phyloP scores from a whole-genome alignment of 2,329 filamentous ascomycete genomes.

The Corinectria fuckeliana region DNA sequence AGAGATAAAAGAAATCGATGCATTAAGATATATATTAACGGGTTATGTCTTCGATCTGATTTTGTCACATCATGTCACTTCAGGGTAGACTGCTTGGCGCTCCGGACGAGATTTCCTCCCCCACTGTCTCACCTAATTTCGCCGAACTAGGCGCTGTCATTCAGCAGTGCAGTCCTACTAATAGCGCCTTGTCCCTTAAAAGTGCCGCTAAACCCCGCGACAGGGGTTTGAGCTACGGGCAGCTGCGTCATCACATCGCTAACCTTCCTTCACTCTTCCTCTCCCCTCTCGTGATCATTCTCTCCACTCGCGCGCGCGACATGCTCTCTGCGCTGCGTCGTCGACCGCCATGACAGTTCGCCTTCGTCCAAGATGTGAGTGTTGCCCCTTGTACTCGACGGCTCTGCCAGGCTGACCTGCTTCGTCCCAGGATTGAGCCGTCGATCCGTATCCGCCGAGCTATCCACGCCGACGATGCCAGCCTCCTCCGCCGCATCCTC shows the following conservation, averaged over 20 bases:
- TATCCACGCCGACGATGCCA: conserved; percentile 74
- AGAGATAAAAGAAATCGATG: too few relatives aligned
- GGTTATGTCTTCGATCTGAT: too few relatives aligned
- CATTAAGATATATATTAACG: too few relatives aligned
- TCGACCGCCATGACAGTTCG: conserved; percentile 36
- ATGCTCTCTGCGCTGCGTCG: conserved; percentile 28
- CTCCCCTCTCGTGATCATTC: conserved; percentile 7
- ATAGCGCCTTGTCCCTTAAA: too few relatives aligned
- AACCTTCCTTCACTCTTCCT: not conserved
- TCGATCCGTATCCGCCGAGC: conserved; percentile 80
- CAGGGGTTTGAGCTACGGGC: conserved; percentile 28
- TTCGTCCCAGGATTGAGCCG: conserved; percentile 71
- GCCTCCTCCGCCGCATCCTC: conserved; percentile 79
- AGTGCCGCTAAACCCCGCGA: too few relatives aligned
- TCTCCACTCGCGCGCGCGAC: conserved; percentile 18
- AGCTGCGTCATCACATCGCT: conserved; percentile 22
- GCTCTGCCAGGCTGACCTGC: not conserved
- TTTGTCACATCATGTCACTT: too few relatives aligned
- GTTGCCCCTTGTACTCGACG: not conserved
- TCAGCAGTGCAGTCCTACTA: too few relatives aligned
- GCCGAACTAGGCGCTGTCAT: too few relatives aligned
- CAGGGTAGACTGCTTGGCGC: too few relatives aligned
- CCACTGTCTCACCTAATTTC: too few relatives aligned
- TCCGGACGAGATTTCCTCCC: too few relatives aligned
- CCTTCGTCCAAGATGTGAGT: conserved; percentile 34